Base-by-base conservation (phyloP, 1,284 basidiomycete species). In the Cryptococcus hybrid region DNA sequence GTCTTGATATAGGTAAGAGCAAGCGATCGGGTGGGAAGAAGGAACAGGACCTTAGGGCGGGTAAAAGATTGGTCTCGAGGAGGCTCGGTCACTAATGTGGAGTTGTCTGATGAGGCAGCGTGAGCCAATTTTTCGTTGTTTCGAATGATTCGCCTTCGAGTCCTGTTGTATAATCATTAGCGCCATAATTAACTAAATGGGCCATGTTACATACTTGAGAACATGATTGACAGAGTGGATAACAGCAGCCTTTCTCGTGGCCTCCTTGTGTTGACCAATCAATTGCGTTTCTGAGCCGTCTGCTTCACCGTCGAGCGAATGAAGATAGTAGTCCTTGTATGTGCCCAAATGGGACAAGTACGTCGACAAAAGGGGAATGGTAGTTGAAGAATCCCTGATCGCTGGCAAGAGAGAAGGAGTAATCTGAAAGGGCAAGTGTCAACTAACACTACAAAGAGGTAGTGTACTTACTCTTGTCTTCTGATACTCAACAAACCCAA, bases 11-110 rank as follows among this genome's bases (percentile, higher is more conserved):
- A 78, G 54, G 85, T 82, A 5, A 90, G 80, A 0, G 92, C 95
- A 43, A 87, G 87, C 42, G 91, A 91, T 52, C 96, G 91, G 80
- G 97, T 91, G 0, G 96, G 96, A 2, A 92, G 83, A 51, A 99
- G 85, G 57, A 99, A 80, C 52, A 99, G 88, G 9, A 96, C 83
- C 44, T 95, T 95, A 18, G 96, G 95, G 7, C 96, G 88, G 1
- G 94, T 97, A 79, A 98, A 99, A 18, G 95, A 94, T 82, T 98
- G 95, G 74, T 99, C 95, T 76, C 92, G 89, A 6, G 91, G 84
- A 47, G 71, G 60, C 61, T 91, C 88, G 71, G 86, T 84, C 6
- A 67, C 59, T 7, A 84, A 84, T 44, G 84, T 42, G 12, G 63
- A 52, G 9, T 56, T 44, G 2, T 62, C 51, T 43, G 58, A 50